phyloP scores from a whole-genome alignment of 2,329 filamentous ascomycete species.

The Cordyceps sp. region DNA sequence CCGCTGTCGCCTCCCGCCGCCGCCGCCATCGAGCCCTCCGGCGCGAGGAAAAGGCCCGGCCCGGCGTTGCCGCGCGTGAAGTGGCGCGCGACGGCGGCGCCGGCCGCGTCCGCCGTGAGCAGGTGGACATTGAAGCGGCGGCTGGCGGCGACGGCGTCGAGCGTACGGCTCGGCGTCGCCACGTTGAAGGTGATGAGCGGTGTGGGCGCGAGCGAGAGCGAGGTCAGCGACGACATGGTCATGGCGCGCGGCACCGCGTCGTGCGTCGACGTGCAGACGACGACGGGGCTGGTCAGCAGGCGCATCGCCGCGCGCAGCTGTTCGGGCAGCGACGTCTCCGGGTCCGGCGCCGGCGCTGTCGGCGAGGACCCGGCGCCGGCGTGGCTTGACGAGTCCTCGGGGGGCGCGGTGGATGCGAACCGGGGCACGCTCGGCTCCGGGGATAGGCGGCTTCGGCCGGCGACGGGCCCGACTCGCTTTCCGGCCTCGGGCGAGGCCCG shows the following conservation, averaged over 20 bases:
- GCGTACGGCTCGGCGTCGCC: slow-evolving; percentile 35
- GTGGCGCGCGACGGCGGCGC: slow-evolving; percentile 32
- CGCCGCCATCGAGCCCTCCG: slow-evolving; percentile 11
- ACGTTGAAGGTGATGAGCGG: slow-evolving; percentile 42
- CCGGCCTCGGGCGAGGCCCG: too few species aligned
- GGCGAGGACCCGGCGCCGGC: too few species aligned
- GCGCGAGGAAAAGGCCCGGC: slow-evolving; percentile 17
- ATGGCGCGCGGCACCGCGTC: slow-evolving; percentile 26
- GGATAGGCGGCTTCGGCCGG: neutral
- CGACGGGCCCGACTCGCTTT: too few species aligned
- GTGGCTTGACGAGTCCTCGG: slow-evolving; percentile 6
- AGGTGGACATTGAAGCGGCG: slow-evolving; percentile 38
- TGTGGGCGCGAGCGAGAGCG: slow-evolving; percentile 31
- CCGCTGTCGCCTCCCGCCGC: too few species aligned
- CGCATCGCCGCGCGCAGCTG: slow-evolving; percentile 36
- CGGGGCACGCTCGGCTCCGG: neutral
- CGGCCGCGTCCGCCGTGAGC: slow-evolving; percentile 27
- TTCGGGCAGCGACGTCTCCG: slow-evolving; percentile 20
- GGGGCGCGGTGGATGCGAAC: slow-evolving; percentile 1
- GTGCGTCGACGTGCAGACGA: slow-evolving; percentile 34
- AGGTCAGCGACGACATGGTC: slow-evolving; percentile 45
- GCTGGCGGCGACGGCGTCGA: slow-evolving; percentile 29
- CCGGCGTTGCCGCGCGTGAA: slow-evolving; percentile 32
- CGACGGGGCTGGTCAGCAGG: slow-evolving; percentile 34
- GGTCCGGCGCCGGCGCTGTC: slow-evolving; percentile 4